A percentile compares a stretch with the other conserved stretches of the same genome.
Conservation (phyloP, 495 filamentous ascomycete species). For the Mycothermus thermophilus region DNA sequence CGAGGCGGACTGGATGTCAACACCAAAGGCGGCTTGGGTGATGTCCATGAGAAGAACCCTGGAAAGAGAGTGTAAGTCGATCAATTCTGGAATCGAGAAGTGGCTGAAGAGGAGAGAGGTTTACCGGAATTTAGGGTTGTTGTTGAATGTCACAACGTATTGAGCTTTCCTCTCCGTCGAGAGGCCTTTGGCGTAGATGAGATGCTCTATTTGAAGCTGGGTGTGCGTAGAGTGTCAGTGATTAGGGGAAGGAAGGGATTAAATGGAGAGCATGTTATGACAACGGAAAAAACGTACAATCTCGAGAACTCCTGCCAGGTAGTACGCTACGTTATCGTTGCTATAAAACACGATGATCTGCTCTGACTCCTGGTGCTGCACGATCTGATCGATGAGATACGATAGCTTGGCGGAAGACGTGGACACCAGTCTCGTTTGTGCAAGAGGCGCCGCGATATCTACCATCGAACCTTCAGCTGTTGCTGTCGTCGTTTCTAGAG, state of each 20-base stretch:
- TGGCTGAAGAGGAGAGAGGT: background rate
- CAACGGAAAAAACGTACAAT: conserved; percentile 23
- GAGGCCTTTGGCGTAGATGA: conserved; percentile 68
- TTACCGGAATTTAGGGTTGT: conserved; percentile 38
- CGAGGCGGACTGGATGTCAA: conserved; percentile 70
- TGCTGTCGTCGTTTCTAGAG: background rate
- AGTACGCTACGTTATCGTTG: conserved; percentile 67
- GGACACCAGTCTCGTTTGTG: conserved; percentile 51
- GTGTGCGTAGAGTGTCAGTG: conserved; percentile 6
- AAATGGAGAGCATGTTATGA: background rate
- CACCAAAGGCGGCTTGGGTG: conserved; percentile 69
- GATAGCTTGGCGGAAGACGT: conserved; percentile 80
- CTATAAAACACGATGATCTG: conserved; percentile 95
- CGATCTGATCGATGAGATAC: conserved; percentile 63
- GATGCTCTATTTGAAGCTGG: conserved; percentile 51
- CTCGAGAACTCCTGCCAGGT: conserved; percentile 72
- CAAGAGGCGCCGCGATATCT: conserved; percentile 36
- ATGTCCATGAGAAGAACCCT: conserved; percentile 85
- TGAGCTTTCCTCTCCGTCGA: conserved; percentile 44
- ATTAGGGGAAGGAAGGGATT: background rate
- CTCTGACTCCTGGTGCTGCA: conserved; percentile 50
- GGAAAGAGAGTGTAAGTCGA: conserved; percentile 14
- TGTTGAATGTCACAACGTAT: conserved; percentile 68
- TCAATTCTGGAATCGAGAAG: no score
- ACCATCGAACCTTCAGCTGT: background rate